Evolutionary conservation across 2,329 filamentous ascomycete genomes (phyloP), one percentile per base, ranked within the genome.

Genomic region (Cladosporium sphaerospermum): DNA sequence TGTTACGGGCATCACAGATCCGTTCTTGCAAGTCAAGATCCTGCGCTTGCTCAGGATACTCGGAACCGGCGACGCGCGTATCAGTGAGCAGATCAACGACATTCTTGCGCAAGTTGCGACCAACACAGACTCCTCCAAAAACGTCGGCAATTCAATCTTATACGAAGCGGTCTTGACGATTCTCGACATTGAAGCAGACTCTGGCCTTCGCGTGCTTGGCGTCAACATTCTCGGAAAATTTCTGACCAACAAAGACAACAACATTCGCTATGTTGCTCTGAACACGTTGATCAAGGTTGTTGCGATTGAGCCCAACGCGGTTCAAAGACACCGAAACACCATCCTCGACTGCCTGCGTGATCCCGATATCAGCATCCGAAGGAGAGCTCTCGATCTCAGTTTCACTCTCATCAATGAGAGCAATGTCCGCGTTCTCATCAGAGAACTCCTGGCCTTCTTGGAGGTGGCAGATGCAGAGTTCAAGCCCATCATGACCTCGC

Each of bases 181-280:
- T 61, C 83, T 99, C 45, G 93, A 99, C 62, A 97, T 99, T 51
- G 93, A 99, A 71, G 95, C 93, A 18, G 95, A 99, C 67, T 96
- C 93, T 9, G 92, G 93, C 34, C 75, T 99, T 58, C 81, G 95
- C 47, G 93, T 99, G 18, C 79, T 99, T 23, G 93, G 93, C 65
- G 93, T 99, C 62, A 99, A 99, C 68, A 99, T 99, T 60, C 82
- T 99, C 19, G 93, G 95, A 68, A 99, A 97, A 69, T 99, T 99
- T 73, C 74, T 99, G 57, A 86, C 91, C n/a, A 99, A 99, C 75
- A 85, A 92, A 62, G 93, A 99, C 73, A 99, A 99, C 78, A 99
- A 99, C 68, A 99, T 99, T 64, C 86, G 93, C 70, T 99, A 99
- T 67, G 93, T 99, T 48, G 93, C 93, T 14, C 78, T 99, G 48